A percentile compares a stretch with the other conserved stretches of the same genome.
Conservation (phyloP, 306 rosid species). For the Ziziphus jujuba region DNA sequence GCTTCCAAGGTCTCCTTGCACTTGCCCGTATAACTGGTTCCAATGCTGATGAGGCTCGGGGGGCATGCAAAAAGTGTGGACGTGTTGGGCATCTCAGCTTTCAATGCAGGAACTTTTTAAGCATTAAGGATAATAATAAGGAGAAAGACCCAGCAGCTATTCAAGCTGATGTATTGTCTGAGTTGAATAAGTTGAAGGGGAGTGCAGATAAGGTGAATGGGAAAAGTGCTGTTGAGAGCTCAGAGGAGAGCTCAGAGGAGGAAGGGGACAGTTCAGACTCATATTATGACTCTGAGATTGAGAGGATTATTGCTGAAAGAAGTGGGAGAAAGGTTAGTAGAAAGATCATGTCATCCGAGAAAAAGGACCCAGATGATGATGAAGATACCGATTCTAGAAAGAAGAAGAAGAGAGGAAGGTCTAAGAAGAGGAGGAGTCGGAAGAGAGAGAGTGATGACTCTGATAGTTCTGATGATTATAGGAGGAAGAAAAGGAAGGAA, state of each 20-base stretch:
- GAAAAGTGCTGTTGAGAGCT: conserved; percentile 46
- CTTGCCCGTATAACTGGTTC: conserved; percentile 86
- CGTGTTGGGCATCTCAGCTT: conserved; percentile 93
- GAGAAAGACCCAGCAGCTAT: conserved; percentile 63
- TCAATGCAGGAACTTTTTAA: conserved; percentile 88
- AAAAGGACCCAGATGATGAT: conserved; percentile 47
- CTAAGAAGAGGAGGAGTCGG: conserved; percentile 71
- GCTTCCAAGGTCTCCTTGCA: conserved; percentile 90
- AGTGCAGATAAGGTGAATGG: conserved; percentile 40
- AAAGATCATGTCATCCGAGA: conserved; percentile 47
- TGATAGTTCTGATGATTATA: conserved; percentile 54
- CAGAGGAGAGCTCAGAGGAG: conserved; percentile 66
- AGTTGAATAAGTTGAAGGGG: conserved; percentile 65
- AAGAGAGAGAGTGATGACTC: conserved; percentile 61
- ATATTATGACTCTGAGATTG: conserved; percentile 73
- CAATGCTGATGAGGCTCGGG: conserved; percentile 70
- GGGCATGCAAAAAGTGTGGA: conserved; percentile 90
- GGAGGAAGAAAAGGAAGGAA: conserved; percentile 62
- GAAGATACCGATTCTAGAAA: conserved; percentile 44
- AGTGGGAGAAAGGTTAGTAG: conserved; percentile 49
- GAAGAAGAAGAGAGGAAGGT: conserved; percentile 79
- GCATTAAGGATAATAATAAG: conserved; percentile 59
- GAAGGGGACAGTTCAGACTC: conserved; percentile 75
- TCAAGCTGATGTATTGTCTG: conserved; percentile 52
- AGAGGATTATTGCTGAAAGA: conserved; percentile 67